Base-by-base conservation (phyloP, 1,284 basidiomycete species). In the Cryptococcus maquisensis region DNA sequence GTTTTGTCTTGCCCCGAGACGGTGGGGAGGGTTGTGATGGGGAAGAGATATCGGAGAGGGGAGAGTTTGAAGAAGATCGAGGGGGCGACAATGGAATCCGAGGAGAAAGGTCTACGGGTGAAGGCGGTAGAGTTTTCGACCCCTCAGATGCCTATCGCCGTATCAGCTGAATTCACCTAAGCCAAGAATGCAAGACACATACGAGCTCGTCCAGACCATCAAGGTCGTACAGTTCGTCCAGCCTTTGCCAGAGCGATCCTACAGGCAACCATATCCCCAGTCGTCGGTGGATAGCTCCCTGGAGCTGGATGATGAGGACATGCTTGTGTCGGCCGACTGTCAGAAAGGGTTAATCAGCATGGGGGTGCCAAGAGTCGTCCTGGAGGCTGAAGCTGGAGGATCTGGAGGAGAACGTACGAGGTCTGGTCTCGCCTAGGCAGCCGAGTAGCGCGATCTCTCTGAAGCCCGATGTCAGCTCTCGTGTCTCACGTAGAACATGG, bases 161-260 rank as follows among this genome's bases (percentile, higher is more conserved):
- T 40, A 16, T 18, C 39, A 40, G 21, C 13, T 9, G 16, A 21
- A n/a, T 2, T 18, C n/a, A n/a, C 9, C 38, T 9, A 10, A 8
- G 7, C 28, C 10, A 10, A 32, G n/a, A n/a, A n/a, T n/a, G n/a
- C n/a, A n/a, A 32, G 10, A 18, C 2, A 80, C 84, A 77, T 77
- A 86, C 86, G 68, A 87, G 83, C 49, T 78, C 80, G 69, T 93
- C 88, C 55, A 93, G 70, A 6, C 82, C 81, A 47, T 90, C 87
- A 45, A 92, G 77, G 69, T 91, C 83, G 63, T 89, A 93, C 64
- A 85, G 84, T 10, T 71, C 78, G 51, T 78, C 79, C 44, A 93
- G 75, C 69, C 90, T 89, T 48, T 78, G 74, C 89, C 88, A 91
- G 23, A 93, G 80, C 38, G 81, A 82, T 18, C 84, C 81, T 4